These are phyloP conservation scores for Schizosaccharomyces cryophilus DNA, from an alignment of 805 yeast species.

Conservation along the genomic window DNA sequence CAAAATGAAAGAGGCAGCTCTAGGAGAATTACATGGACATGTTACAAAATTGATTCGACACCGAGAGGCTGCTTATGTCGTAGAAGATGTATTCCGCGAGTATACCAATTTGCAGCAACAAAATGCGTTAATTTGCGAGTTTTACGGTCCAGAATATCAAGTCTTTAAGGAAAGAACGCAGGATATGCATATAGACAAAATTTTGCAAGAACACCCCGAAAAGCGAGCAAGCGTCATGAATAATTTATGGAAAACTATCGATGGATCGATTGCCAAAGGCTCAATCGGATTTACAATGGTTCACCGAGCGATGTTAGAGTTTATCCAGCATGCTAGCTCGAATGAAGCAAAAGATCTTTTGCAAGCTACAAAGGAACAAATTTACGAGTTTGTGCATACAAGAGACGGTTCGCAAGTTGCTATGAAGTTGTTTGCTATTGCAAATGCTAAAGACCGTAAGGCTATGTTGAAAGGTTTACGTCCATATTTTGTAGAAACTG, in stretches of 20 bases:
- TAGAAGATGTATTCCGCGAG: conserved; percentile 71
- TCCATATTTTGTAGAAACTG: conserved; percentile 49
- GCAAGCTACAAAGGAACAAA: conserved; percentile 61
- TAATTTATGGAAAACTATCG: conserved; percentile 60
- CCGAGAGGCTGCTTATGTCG: conserved; percentile 93
- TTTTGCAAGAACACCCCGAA: conserved; percentile 43
- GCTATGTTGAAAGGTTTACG: conserved; percentile 44
- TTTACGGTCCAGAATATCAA: conserved; percentile 91
- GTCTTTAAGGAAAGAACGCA: conserved; percentile 45
- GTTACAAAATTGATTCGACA: conserved; percentile 83
- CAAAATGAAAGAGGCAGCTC: conserved; percentile 46
- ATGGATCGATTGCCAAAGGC: conserved; percentile 82
- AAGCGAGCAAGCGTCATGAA: conserved; percentile 50
- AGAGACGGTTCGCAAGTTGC: conserved; percentile 88
- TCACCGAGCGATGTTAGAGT: conserved; percentile 90
- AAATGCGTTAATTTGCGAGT: conserved; percentile 78
- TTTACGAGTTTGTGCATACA: conserved; percentile 88
- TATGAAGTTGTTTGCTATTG: conserved; percentile 47
- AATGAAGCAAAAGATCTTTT: conserved; percentile 57
- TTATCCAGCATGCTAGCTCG: conserved; percentile 42
- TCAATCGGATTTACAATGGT: conserved; percentile 87
- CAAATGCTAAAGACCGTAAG: conserved; percentile 85
- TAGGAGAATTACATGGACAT: conserved; percentile 73
- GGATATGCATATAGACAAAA: conserved; percentile 27
- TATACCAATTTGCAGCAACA: conserved; percentile 69